Conservation (phyloP, 768 basidiomycete species). For the Gautieria morchelliformis region DNA sequence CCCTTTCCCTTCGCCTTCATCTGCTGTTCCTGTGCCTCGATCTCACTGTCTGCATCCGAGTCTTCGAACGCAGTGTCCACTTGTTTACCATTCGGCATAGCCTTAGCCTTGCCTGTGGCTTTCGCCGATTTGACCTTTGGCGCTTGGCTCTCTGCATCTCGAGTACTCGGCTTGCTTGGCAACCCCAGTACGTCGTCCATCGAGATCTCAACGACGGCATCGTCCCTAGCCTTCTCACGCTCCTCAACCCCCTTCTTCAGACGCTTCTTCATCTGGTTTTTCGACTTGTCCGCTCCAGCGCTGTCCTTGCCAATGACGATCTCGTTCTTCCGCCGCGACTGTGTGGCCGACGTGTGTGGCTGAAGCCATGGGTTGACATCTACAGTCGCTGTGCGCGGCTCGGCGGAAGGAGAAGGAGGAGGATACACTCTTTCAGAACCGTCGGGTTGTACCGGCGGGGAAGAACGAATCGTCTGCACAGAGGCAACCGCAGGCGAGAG, state of each 20-base stretch:
- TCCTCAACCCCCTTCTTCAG: conserved; percentile 46
- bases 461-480: background rate
- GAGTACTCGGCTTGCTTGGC: conserved; percentile 1
- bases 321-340: conserved; percentile 46
- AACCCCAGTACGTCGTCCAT: conserved; percentile 38
- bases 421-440: background rate
- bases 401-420: background rate
- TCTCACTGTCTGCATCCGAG: conserved; percentile 52
- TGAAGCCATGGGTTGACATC: conserved; percentile 77
- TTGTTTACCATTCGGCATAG: conserved; percentile 12
- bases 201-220: conserved; percentile 73
- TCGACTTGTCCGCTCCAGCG: conserved; percentile 50
- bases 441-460: background rate
- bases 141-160: conserved; percentile 18
- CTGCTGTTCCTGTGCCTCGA: conserved; percentile 56
- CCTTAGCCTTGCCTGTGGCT: background rate
- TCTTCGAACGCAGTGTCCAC: conserved; percentile 27
- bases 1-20: conserved; percentile 34
- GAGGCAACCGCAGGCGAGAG: conserved; percentile 5
- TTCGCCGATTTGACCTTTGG: conserved; percentile 14
- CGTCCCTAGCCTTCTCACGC: conserved; percentile 53
- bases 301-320: conserved; percentile 63
- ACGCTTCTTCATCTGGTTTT: conserved; percentile 65
- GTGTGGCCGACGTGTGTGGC: conserved; percentile 15
- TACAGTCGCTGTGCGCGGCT: background rate